Percentiles rank a stretch among this genome's conserved stretches.
Conservation (phyloP, 805 yeast species). For the Kazachstania bromeliacearum region DNA sequence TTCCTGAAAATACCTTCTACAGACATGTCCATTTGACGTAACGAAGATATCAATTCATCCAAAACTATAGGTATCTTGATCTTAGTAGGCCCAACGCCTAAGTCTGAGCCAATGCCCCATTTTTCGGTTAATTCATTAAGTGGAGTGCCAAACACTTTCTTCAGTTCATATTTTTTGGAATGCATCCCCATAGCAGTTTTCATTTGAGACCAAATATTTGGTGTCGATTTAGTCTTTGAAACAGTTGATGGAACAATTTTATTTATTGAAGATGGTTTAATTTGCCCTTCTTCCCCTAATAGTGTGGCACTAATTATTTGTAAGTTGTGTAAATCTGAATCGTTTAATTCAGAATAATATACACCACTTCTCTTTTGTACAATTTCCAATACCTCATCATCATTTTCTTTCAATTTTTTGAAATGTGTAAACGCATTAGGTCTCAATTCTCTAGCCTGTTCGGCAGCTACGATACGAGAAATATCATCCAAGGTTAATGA, state of each 20-base stretch:
- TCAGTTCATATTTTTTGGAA: constrained; percentile 11
- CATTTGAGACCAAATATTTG: constrained; percentile 25
- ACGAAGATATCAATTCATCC: constrained; percentile 75
- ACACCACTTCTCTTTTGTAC: constrained; percentile 26
- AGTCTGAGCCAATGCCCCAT: constrained; percentile 74
- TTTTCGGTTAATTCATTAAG: constrained; percentile 55
- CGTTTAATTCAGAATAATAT: constrained; percentile 48
- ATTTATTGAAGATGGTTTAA: constrained; percentile 6
- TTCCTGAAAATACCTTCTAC: constrained; percentile 93
- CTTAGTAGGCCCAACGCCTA: constrained; percentile 75
- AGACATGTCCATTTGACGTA: constrained; percentile 87
- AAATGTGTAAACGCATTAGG: constrained; percentile 89
- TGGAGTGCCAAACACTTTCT: constrained; percentile 69
- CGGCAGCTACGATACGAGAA: constrained; percentile 93
- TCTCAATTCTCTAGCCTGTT: constrained; percentile 86
- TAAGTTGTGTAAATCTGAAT: constrained; percentile 41
- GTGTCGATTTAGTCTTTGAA: constrained; percentile 2
- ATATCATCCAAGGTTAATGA: constrained; percentile 90
- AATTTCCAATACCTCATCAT: constrained; percentile 16
- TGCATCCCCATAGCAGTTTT: constrained; percentile 23
- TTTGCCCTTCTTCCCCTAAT: constrained; percentile 20
- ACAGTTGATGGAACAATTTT: constrained; percentile 3
- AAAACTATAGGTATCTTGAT: constrained; percentile 75
- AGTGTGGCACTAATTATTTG: constrained; percentile 42
- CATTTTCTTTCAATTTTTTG: constrained; percentile 31